phyloP scores from a whole-genome alignment of 257 asterid species.

The Lithospermum erythrorhizon region DNA sequence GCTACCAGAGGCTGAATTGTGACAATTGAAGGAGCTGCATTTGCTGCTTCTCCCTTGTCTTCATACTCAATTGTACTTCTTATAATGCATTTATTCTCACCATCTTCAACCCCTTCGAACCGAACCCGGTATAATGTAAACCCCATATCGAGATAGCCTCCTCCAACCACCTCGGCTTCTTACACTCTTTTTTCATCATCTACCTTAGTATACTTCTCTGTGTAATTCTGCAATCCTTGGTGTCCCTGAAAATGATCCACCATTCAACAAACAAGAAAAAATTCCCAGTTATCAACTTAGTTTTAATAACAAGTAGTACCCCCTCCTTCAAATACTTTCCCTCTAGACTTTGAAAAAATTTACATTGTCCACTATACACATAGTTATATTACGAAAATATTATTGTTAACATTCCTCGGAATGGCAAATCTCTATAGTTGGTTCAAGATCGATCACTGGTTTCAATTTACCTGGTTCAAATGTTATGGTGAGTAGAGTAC shows the following conservation, averaged over 20 bases:
- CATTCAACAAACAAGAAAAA: not conserved
- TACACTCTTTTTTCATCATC: conserved; percentile 42
- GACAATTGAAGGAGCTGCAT: conserved; percentile 34
- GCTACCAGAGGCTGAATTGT: conserved; percentile 26
- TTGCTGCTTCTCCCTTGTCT: conserved; percentile 32
- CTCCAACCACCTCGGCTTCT: conserved; percentile 42
- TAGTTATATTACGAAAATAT: no score
- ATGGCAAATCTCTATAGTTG: no score
- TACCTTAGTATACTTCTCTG: conserved; percentile 49
- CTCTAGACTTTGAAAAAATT: not conserved
- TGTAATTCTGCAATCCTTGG: conserved; percentile 24
- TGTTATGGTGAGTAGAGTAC: conserved; percentile 33
- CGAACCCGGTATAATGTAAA: conserved; percentile 30
- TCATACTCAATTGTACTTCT: conserved; percentile 44
- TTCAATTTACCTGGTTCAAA: conserved; percentile 21
- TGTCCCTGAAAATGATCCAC: conserved; percentile 8
- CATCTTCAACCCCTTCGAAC: conserved; percentile 36
- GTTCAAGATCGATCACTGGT: no score
- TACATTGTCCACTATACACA: no score
- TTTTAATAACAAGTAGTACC: not conserved
- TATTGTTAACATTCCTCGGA: no score
- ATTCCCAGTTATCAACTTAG: not conserved
- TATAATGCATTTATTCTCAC: conserved; percentile 31
- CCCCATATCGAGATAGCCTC: conserved; percentile 47
- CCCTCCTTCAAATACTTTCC: not conserved